phyloP scores from a whole-genome alignment of 148 eudicot species.

The Gaultheria prostrata region DNA sequence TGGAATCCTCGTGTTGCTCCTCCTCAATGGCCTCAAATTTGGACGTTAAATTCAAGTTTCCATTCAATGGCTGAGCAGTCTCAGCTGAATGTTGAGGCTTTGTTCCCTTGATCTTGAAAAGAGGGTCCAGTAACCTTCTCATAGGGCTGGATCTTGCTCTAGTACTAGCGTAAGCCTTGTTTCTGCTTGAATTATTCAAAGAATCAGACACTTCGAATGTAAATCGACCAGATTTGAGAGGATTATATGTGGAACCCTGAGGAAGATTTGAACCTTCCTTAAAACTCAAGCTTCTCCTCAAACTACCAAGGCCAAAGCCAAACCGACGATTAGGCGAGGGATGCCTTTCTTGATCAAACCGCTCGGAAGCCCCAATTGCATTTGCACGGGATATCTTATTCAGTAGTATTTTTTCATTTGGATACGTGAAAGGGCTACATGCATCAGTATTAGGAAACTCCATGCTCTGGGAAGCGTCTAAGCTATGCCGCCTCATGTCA shows the following conservation, averaged over 20 bases:
- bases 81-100: slow-evolving; percentile 23
- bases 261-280: slow-evolving; percentile 52
- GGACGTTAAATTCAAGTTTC: slow-evolving; percentile 25
- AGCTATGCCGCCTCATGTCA: slow-evolving; percentile 33
- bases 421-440: not conserved
- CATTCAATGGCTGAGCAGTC: slow-evolving; percentile 22
- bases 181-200: not conserved
- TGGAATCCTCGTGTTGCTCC: slow-evolving; percentile 25
- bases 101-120: slow-evolving; percentile 47
- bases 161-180: not conserved
- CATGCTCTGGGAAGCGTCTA: slow-evolving; percentile 30
- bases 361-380: slow-evolving; percentile 19
- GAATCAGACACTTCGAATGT: not conserved
- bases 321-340: slow-evolving; percentile 48
- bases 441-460: slow-evolving; percentile 20
- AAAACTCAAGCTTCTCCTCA: slow-evolving; percentile 68
- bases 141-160: slow-evolving; percentile 67
- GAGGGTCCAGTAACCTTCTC: slow-evolving; percentile 73
- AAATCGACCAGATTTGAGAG: slow-evolving; percentile 46
- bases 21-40: slow-evolving; percentile 23
- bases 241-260: slow-evolving; percentile 28
- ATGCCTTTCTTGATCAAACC: slow-evolving; percentile 28
- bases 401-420: slow-evolving; percentile 17
- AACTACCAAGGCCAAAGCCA: slow-evolving; percentile 51
- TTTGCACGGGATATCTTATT: slow-evolving; percentile 12